Evolutionary conservation across 345 rosid genomes (phyloP), one percentile per base, ranked within the genome.

Genomic region (Melaleuca alternifolia): DNA sequence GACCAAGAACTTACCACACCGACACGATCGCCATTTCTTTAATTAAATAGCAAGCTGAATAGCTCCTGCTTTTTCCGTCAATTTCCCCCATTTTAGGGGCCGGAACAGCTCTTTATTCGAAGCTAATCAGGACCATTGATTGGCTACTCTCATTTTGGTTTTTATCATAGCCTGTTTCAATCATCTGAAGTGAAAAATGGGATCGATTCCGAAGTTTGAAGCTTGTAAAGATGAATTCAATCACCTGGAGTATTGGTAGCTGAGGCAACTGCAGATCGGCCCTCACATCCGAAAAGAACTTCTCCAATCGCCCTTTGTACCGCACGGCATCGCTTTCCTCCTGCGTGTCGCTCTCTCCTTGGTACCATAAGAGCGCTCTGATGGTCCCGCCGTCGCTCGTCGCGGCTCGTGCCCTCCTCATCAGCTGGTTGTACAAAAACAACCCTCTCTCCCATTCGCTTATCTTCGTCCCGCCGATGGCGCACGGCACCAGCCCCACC

Each of bases 401-500:
- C 48, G 92, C 92, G 83, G 85, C 90, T 54, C 81, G 89, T 1
- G 94, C 93, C 28, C 98, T 91, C 88, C 84, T 85, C 79, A 96
- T 92, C 89, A 90, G 86, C 28, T 86, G 94, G 84, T 92, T 90
- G 51, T 97, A 97, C 83, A 95, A 84, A 76, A 53, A 71, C 51
- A 86, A 54, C 50, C 98, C 98, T 81, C 94, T 94, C 88, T 87
- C 90, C 97, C 99, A 97, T 83, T 94, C 87, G 37, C 89, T 94
- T 51, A 97, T 93, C 81, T 89, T 91, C 23, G 94, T 97, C 88
- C 97, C 97, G 16, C 99, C 99, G 4, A 93, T 87, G 20, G 98
- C 98, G 82, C 98, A 97, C 7, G 96, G 98, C 85, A 97, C 98
- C 89, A 97, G 85, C 10, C 97, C 98, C 56, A 95, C 87, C 76